Base-by-base conservation (phyloP, 225 moss, liverwort and hornwort genomes). In the Climacium dendroides region DNA sequence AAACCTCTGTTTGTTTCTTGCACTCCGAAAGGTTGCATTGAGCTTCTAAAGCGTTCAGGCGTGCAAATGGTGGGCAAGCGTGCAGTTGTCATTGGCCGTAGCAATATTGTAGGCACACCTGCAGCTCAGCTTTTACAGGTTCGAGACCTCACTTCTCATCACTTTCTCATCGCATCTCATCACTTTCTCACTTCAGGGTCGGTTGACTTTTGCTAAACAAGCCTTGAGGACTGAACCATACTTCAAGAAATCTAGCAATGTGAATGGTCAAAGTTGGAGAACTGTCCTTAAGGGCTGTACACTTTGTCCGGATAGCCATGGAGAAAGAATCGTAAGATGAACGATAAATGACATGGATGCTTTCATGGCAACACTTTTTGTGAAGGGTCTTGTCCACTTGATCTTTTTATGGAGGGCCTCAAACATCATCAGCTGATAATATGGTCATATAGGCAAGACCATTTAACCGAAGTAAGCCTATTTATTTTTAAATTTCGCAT, bases 31-130 rank as follows among this genome's bases (percentile, higher is more conserved):
- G 97, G 97, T 37, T 98, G 97, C 75, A 92, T 96, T 74, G 97
- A 96, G 91, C 94, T 98, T 28, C 84, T 98, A 48, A 72, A 91
- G 85, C 90, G 93, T 61, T 94, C 90, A 80, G 93, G 93, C 24
- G 89, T 96, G 86, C 86, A 93, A 78, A 95, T 98, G 50, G 86
- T 90, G 69, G 96, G 96, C 71, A 96, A 96, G 89, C 93, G 93
- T 85, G 97, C 96, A 47, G 97, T 95, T 85, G 97, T 98, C 79
- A 92, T 98, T 54, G 97, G 96, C 65, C 96, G 97, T 24, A 98
- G 96, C 86, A 96, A 98, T 79, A 96, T 98, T 80, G 97, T 98
- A 72, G 97, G 97, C 80, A 95, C 95, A 87, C 97, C 97, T 74
- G 94, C 95, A 87, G 97, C 96, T 55, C 83, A 93, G 89, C 92